Evolutionary conservation across 176 grass and related monocot species (phyloP), one percentile per base, ranked within the genome.

Genomic region (Cenchrus fungigraminus): DNA sequence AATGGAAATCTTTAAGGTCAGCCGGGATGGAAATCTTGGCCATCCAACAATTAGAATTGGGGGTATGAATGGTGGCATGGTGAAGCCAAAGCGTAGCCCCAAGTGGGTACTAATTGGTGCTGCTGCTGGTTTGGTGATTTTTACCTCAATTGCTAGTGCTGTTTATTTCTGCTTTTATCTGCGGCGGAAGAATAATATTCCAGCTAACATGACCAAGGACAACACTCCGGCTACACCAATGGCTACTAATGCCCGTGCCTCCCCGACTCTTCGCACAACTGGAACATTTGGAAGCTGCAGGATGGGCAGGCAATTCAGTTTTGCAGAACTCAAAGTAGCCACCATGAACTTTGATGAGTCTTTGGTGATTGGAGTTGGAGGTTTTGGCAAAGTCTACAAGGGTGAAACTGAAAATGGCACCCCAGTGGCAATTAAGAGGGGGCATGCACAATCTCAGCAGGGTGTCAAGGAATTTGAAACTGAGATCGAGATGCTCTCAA

Each of bases 1-100:
- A 59, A 93, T 98, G 89, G 96, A 98, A 79, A 98, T 98, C 72
- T 98, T 98, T 79, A 98, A 98, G 80, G 89, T 98, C 55, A 98
- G 96, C 74, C 86, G 77, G 69, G 77, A 94, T 20, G 87, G 83
- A 42, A 95, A 91, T 72, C 91, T 98, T 76, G 96, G 89, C 31
- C 92, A 92, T 89, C 87, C 87, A 73, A 85, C 94, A 0, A 45
- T 94, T 47, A 90, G 80, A 61, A 90, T 87, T 47, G 85, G 80
- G 20, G 84, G 70, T 69, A 61, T 77, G 49, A 66, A 72, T 83
- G 88, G 79, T 19, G 32, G 29, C 52, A 19, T 29, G 19, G 76
- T 45, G 44, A 90, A 85, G 58, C 61, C 81, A 1, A 94, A 85
- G 77, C 85, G 68, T 20, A 98, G 79, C 78, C 22, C 83, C 73